These are phyloP conservation scores for Nicotiana attenuata DNA, from an alignment of 257 asterid genomes.

Conservation along the genomic window DNA sequence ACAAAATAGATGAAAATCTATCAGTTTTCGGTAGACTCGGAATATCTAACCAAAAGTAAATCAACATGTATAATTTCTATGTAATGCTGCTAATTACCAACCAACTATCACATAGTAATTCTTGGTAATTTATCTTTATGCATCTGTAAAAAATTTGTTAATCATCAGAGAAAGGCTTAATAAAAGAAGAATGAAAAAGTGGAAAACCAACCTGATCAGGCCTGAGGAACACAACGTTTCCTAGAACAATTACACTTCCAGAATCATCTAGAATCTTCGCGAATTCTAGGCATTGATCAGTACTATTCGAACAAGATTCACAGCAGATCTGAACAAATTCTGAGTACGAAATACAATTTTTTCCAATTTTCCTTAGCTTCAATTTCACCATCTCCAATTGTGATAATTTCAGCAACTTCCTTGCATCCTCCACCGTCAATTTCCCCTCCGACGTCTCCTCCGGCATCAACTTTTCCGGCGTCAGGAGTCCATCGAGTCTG, in stretches of 20 bases:
- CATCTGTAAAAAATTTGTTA: background rate
- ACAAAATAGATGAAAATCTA: conserved; percentile 7
- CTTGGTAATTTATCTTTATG: background rate
- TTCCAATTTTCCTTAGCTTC: conserved; percentile 4
- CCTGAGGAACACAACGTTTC: conserved; percentile 20
- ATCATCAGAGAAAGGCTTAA: background rate
- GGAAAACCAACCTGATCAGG: conserved; percentile 19
- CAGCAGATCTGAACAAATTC: conserved; percentile 22
- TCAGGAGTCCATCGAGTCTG: conserved; percentile 14
- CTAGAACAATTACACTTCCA: conserved; percentile 21
- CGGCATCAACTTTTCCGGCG: background rate
- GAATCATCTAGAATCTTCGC: conserved; percentile 20
- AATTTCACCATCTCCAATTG: conserved; percentile 20
- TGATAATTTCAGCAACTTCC: conserved; percentile 9
- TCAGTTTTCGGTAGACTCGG: conserved; percentile 4
- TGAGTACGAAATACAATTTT: conserved; percentile 8
- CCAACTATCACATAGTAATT: background rate
- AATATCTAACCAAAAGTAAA: background rate
- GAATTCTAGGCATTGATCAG: conserved; percentile 10
- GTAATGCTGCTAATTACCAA: background rate
- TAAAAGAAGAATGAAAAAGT: background rate
- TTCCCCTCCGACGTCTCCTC: background rate
- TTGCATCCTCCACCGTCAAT: conserved; percentile 8
- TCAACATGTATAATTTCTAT: background rate
- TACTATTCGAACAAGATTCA: background rate